A percentile compares a stretch with the other conserved stretches of the same genome.
These are phyloP conservation scores for Lepiota venenata DNA, from an alignment of 768 basidiomycete genomes.

Conservation along the genomic window DNA sequence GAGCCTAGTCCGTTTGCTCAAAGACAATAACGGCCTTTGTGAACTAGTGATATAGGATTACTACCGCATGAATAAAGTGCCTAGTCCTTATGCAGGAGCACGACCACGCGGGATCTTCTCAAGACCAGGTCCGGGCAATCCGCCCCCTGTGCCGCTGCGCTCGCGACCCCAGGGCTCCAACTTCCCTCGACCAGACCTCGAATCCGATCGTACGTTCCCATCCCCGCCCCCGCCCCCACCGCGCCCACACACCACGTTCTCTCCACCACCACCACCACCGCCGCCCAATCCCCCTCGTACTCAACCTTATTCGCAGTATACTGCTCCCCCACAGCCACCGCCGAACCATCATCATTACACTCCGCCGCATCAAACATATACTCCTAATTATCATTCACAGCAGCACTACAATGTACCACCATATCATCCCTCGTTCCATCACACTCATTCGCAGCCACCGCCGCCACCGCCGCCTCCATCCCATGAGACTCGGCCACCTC, in stretches of 20 bases:
- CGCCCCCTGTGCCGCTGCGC: constrained; percentile 28
- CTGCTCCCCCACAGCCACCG: constrained; percentile 12
- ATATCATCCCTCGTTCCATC: constrained; percentile 10
- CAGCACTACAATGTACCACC: constrained; percentile 4
- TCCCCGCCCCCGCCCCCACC: constrained; percentile 17
- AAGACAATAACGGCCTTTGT: neutral
- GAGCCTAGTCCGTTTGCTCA: neutral
- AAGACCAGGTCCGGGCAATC: constrained; percentile 28
- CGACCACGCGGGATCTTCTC: constrained; percentile 48
- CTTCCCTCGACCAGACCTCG: constrained; percentile 66
- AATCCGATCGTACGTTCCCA: constrained; percentile 36
- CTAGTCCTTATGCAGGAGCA: constrained; percentile 31
- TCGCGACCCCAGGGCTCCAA: constrained; percentile 31
- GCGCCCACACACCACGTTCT: constrained; percentile 10
- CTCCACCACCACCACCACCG: too few relatives aligned
- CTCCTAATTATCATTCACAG: neutral
- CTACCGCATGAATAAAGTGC: constrained; percentile 64
- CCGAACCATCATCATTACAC: constrained; percentile 14
- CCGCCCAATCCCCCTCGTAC: neutral
- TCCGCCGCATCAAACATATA: constrained; percentile 15
- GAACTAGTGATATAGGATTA: constrained; percentile 35
- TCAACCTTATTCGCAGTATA: constrained; percentile 5
- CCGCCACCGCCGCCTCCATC: constrained; percentile 17
- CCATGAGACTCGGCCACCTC: constrained; percentile 10
- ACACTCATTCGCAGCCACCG: constrained; percentile 8